Evolutionary conservation across 2,329 filamentous ascomycete species (phyloP).

Genomic region (Zarea fungicola): DNA sequence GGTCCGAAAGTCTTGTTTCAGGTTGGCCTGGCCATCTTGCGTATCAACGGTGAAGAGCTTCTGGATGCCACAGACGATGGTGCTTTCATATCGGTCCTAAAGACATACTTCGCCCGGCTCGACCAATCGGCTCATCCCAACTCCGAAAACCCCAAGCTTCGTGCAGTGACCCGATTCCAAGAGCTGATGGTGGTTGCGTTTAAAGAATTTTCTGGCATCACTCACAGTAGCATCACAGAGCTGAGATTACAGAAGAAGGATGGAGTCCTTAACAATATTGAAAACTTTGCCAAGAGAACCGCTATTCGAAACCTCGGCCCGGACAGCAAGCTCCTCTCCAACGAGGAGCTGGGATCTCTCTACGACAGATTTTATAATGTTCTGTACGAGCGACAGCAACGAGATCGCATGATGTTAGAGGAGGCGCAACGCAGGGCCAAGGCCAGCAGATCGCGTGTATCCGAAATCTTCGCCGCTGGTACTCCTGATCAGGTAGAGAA

Average conservation of each 20-base stretch:
- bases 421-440: constrained; percentile 64
- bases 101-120: constrained; percentile 86
- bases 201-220: constrained; percentile 95
- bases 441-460: constrained; percentile 42
- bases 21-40: constrained; percentile 89
- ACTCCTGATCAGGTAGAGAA: constrained; percentile 60
- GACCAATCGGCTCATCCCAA: constrained; percentile 95
- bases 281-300: constrained; percentile 94
- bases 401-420: constrained; percentile 70
- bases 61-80: constrained; percentile 91
- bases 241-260: constrained; percentile 90
- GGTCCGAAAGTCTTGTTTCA: constrained; percentile 97
- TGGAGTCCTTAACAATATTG: constrained; percentile 89
- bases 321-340: constrained; percentile 84
- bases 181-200: constrained; percentile 99
- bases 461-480: constrained; percentile 33
- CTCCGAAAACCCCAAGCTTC: constrained; percentile 89
- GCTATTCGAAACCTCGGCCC: constrained; percentile 93
- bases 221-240: constrained; percentile 86
- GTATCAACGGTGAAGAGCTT: constrained; percentile 94
- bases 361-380: constrained; percentile 94
- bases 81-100: constrained; percentile 92
- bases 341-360: constrained; percentile 80
- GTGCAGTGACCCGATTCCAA: constrained; percentile 92
- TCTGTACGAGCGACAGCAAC: constrained; percentile 85